phyloP scores from a whole-genome alignment of 2,329 filamentous ascomycete genomes.

The Alternaria consortialis region DNA sequence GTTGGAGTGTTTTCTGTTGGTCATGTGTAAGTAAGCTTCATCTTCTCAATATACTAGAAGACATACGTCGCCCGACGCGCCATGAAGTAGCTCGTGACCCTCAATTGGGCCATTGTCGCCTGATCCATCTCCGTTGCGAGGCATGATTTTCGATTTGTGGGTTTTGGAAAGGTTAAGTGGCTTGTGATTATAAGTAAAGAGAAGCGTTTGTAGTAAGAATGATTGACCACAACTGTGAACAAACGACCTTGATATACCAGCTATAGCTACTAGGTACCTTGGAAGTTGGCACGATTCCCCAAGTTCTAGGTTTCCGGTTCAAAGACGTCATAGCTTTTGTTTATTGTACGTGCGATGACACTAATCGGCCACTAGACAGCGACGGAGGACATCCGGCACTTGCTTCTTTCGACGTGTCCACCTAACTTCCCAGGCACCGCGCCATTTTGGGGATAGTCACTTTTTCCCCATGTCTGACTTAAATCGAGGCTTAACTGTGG shows the following conservation, averaged over 20 bases:
- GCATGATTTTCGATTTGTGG: conserved; percentile 37
- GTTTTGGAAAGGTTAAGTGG: not conserved
- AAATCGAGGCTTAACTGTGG: not conserved
- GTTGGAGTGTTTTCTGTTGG: conserved; percentile 39
- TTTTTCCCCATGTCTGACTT: not conserved
- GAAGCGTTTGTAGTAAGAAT: not conserved
- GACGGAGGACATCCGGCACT: conserved; percentile 8
- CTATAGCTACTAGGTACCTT: not conserved
- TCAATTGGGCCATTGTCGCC: conserved; percentile 53
- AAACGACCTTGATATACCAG: conserved; percentile 4
- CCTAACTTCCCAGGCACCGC: not conserved
- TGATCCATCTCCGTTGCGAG: conserved; percentile 53
- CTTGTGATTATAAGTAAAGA: not conserved
- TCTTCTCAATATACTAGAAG: too few species aligned
- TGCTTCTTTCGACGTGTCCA: not conserved
- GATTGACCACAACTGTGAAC: not conserved
- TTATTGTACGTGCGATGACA: conserved; percentile 1
- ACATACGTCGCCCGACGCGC: conserved; percentile 48
- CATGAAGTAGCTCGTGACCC: conserved; percentile 51
- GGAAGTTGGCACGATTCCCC: conserved; percentile 13
- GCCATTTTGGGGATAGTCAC: not conserved
- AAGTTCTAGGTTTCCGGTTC: conserved; percentile 2
- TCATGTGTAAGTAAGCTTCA: not conserved
- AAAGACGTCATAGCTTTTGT: conserved; percentile 13
- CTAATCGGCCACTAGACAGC: conserved; percentile 5